Evolutionary conservation across 2,329 filamentous ascomycete species (phyloP), one percentile per base, ranked within the genome.

Genomic region (Penicillium sclerotigenum): DNA sequence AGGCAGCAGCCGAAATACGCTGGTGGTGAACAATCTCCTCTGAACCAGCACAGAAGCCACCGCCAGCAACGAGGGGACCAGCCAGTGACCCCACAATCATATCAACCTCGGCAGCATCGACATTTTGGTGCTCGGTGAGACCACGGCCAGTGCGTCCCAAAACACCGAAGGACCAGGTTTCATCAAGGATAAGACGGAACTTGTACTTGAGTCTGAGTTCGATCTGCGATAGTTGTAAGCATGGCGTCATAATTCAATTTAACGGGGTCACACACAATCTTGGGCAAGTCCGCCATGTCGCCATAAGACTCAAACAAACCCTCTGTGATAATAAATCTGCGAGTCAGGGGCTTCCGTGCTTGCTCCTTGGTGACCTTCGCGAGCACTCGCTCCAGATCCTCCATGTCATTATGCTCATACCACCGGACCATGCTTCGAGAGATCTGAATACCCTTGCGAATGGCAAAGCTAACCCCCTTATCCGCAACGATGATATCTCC

Each of bases 401-500:
- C 88, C 89, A 97, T 91, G 70, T 99, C 90, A 70, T 95, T 94
- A 74, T 99, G 94, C 65, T 96, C 87, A 74, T 89, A 99, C 91
- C 93, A 99, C 58, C 87, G 83, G 60, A 99, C 90, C 52, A 85
- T 93, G 77, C 92, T 96, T 59, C 94, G 83, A 26, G 89, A 94
- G 57, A 96, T 91, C 77, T 99, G 91, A 8, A 99, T 83, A 34
- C 94, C 95, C 75, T 96, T 96, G 52, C 94, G 88, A 65, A 97
- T 93, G 11, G 93, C 87, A 77, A 90, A 97, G 73, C 96, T 97
- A 71, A 94, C 89, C 34, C 91, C 90, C 64, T 89, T 89, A 76
- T 99, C 94, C 40, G 91, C 94, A 52, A 99, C 90, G 66, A 99
- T 97, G 69, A 97, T 90, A 73, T 99, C 94, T 48, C 94, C 94